Evolutionary conservation across 2,329 filamentous ascomycete species (phyloP).

Genomic region (Thelonectria olida): DNA sequence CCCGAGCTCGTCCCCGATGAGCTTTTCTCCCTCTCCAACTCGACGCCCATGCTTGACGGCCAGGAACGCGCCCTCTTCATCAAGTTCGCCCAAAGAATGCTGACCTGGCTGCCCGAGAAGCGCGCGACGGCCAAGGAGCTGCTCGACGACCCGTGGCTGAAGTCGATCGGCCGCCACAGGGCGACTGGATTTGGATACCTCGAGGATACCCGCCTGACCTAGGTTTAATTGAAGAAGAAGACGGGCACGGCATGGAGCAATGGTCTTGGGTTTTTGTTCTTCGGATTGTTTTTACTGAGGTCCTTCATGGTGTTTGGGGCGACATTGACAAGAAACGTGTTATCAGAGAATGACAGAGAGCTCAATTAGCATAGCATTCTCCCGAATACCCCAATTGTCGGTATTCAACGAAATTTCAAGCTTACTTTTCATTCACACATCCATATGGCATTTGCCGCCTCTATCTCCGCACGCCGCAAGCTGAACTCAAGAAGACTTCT

Average conservation of each 20-base stretch:
- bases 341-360: not conserved
- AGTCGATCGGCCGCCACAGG: constrained; percentile 9
- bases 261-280: not conserved
- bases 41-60: constrained; percentile 33
- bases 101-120: constrained; percentile 42
- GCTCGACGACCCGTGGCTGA: constrained; percentile 43
- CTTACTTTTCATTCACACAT: no score
- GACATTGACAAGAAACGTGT: not conserved
- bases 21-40: constrained; percentile 29
- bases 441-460: no score
- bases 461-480: no score
- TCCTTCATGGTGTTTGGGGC: not conserved
- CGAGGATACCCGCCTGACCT: constrained; percentile 27
- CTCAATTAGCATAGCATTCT: not conserved
- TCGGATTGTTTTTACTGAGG: not conserved
- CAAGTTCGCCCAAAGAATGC: constrained; percentile 42
- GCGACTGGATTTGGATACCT: constrained; percentile 28
- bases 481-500: no score
- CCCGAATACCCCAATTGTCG: not conserved
- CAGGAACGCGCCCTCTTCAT: constrained; percentile 38
- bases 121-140: constrained; percentile 42
- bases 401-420: not conserved
- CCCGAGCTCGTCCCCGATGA: constrained; percentile 33
- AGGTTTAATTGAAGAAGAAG: not conserved
- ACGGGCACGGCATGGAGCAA: not conserved